Conservation (phyloP, 139 green algal species). For the Nannochloris sp. region DNA sequence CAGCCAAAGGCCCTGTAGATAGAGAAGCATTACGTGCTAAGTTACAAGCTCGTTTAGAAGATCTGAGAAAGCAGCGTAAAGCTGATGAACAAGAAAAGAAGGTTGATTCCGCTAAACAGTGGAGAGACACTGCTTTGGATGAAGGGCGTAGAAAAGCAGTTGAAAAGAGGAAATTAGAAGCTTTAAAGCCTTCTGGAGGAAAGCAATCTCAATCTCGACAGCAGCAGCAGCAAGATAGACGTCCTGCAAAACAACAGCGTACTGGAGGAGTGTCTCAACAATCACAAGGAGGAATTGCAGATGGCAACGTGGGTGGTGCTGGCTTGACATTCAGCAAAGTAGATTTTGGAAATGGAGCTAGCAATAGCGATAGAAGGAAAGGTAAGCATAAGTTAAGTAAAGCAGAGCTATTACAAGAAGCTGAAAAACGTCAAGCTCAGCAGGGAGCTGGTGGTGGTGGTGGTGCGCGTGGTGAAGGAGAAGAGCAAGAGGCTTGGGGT, state of each 20-base stretch:
- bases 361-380: neutral
- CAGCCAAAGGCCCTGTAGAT: constrained; percentile 3
- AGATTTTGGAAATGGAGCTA: constrained; percentile 25
- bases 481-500: constrained; percentile 49
- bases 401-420: constrained; percentile 46
- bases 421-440: constrained; percentile 33
- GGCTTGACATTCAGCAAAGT: constrained; percentile 24
- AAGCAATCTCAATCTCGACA: neutral
- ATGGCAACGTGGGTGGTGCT: neutral
- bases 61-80: constrained; percentile 17
- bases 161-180: constrained; percentile 1
- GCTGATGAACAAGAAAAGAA: constrained; percentile 21
- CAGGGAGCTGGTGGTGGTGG: constrained; percentile 8
- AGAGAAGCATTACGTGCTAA: constrained; percentile 48
- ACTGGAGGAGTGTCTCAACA: neutral
- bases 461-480: constrained; percentile 33
- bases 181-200: constrained; percentile 17
- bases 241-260: neutral
- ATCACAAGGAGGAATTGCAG: neutral
- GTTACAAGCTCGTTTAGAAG: constrained; percentile 54
- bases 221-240: constrained; percentile 3
- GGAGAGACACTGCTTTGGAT: constrained; percentile 21
- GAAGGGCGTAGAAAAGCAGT: constrained; percentile 9
- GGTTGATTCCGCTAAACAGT: constrained; percentile 7
- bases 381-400: constrained; percentile 41